Evolutionary conservation across 345 rosid species (phyloP).

Genomic region (Eucalyptus erythrocorys): DNA sequence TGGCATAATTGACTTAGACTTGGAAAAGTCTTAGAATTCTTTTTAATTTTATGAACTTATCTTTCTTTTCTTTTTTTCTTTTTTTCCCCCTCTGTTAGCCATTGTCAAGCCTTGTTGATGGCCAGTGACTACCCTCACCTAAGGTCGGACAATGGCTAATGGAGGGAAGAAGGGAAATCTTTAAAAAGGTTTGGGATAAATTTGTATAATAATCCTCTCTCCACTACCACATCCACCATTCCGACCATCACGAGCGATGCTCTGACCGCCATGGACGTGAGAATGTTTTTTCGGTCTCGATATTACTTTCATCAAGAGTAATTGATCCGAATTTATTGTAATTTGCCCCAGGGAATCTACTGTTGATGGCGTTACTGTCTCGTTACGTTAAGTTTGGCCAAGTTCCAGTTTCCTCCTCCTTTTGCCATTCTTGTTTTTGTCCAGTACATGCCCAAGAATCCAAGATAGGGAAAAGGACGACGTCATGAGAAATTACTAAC

Average conservation of each 20-base stretch:
- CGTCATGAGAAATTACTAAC: not conserved
- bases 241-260: not conserved
- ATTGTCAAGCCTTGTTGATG: too few relatives aligned
- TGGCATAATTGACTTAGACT: too few relatives aligned
- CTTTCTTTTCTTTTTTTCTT: too few relatives aligned
- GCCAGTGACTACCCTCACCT: too few relatives aligned
- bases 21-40: too few relatives aligned
- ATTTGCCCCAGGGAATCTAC: not conserved
- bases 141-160: too few relatives aligned
- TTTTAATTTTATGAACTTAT: too few relatives aligned
- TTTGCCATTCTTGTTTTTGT: not conserved
- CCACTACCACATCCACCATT: not conserved
- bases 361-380: not conserved
- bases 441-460: accelerated
- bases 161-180: too few relatives aligned
- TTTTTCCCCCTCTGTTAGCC: accelerated
- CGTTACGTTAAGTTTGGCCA: not conserved
- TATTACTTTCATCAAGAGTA: not conserved
- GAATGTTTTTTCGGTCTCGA: not conserved
- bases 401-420: not conserved
- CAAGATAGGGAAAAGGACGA: not conserved
- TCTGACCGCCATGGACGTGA: not conserved
- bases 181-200: too few relatives aligned
- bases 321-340: not conserved
- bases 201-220: not conserved